Percentiles rank a stretch among this genome's conserved stretches.
Conservation (phyloP, 1,284 basidiomycete species). For the Rhodotorula sp. region DNA sequence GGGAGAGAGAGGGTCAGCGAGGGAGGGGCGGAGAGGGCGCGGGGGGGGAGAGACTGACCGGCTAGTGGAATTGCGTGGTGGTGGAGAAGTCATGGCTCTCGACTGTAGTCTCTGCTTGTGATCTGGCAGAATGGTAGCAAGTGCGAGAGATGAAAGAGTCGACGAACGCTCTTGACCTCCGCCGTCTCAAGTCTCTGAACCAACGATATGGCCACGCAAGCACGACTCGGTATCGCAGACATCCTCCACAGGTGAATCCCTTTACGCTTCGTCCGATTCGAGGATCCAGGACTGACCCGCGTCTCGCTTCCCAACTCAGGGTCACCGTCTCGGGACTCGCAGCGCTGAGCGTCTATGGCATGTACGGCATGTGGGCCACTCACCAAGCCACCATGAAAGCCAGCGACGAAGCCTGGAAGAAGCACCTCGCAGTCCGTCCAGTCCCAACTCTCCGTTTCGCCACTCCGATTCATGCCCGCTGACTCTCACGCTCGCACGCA, state of each 20-base stretch:
- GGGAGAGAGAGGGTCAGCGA: conserved; percentile 5
- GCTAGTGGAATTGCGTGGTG: conserved; percentile 9
- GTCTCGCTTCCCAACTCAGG: conserved; percentile 1
- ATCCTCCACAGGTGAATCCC: conserved; percentile 7
- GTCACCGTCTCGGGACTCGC: conserved; percentile 32
- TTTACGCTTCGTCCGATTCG: not conserved
- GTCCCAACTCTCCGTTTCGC: not conserved
- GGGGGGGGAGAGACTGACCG: conserved; percentile 3
- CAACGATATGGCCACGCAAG: not conserved
- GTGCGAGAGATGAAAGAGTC: not conserved
- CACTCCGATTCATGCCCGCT: too few relatives aligned
- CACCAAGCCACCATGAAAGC: conserved; percentile 34
- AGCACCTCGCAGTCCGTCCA: conserved; percentile 27
- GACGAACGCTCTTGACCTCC: not conserved
- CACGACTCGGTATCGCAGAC: conserved; percentile 10
- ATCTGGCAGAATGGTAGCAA: not conserved
- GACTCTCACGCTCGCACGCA: not conserved
- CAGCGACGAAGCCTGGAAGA: conserved; percentile 26
- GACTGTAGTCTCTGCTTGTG: not conserved
- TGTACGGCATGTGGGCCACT: conserved; percentile 35
- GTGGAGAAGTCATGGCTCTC: not conserved
- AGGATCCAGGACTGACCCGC: not conserved
- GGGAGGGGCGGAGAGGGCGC: too few relatives aligned
- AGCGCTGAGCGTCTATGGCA: conserved; percentile 31
- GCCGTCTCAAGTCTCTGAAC: too few relatives aligned